Percentiles rank a stretch among this genome's conserved stretches.
Conservation (phyloP, 202 grass and related monocot genomes). For the Schoenoplectus tabernaemontani region DNA sequence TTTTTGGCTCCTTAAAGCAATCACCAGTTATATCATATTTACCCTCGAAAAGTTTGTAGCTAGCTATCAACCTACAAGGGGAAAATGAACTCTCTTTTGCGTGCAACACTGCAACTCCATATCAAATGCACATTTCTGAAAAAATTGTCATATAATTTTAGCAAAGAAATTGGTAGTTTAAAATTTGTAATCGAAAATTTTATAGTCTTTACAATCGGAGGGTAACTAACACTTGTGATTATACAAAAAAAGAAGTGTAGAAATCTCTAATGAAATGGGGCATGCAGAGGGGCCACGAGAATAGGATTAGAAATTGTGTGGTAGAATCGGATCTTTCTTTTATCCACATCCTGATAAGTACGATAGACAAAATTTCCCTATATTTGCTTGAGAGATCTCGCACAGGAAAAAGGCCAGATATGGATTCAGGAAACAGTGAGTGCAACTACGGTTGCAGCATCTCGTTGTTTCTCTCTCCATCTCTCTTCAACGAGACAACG, state of each 20-base stretch:
- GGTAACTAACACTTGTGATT: too few species aligned
- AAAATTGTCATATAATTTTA: background rate
- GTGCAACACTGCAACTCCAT: background rate
- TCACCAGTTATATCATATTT: background rate
- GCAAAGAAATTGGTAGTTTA: background rate
- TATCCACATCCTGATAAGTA: background rate
- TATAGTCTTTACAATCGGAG: background rate
- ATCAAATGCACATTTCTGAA: background rate
- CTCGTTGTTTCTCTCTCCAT: background rate
- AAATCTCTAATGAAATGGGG: background rate
- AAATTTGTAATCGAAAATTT: background rate
- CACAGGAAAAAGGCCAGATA: constrained; percentile 9
- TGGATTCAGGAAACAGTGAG: background rate
- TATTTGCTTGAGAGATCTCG: background rate
- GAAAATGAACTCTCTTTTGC: background rate
- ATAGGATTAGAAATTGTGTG: background rate
- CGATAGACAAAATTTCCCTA: background rate
- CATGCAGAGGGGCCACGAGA: background rate
- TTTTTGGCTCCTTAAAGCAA: constrained; percentile 8
- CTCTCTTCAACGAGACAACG: too few species aligned
- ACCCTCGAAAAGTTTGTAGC: background rate
- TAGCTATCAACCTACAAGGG: constrained; percentile 7
- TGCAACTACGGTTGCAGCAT: background rate
- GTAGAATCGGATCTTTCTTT: background rate
- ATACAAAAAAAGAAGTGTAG: background rate